phyloP scores from a whole-genome alignment of 352 stramenopile genomes.

The Phytopythium helicoides region DNA sequence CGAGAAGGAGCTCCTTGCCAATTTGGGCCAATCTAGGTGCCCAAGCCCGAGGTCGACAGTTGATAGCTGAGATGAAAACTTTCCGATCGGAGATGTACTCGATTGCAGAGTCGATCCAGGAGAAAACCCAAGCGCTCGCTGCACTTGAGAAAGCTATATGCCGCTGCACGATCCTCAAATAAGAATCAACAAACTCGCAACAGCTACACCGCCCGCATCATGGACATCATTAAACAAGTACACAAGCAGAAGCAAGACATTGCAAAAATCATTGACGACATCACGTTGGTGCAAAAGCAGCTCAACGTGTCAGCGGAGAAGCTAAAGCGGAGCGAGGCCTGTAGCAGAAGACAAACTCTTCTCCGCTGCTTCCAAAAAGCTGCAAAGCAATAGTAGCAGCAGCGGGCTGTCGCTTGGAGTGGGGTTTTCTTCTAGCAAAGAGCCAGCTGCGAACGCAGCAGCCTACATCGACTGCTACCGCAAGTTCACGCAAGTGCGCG shows the following conservation, averaged over 20 bases:
- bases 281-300: slow-evolving; percentile 74
- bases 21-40: slow-evolving; percentile 41
- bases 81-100: slow-evolving; percentile 65
- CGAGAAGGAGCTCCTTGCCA: slow-evolving; percentile 26
- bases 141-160: slow-evolving; percentile 58
- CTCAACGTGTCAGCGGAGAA: slow-evolving; percentile 75
- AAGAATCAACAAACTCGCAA: slow-evolving; percentile 40
- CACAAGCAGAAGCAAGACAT: slow-evolving; percentile 90
- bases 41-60: slow-evolving; percentile 51
- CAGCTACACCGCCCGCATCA: slow-evolving; percentile 87
- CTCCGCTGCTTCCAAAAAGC: slow-evolving; percentile 43
- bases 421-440: not conserved
- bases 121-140: slow-evolving; percentile 60
- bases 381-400: slow-evolving; percentile 18
- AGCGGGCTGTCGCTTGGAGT: not conserved
- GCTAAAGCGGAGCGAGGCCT: slow-evolving; percentile 79
- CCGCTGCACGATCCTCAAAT: slow-evolving; percentile 35
- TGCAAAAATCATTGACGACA: slow-evolving; percentile 75
- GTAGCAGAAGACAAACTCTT: slow-evolving; percentile 86
- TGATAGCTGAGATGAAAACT: slow-evolving; percentile 66
- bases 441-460: not conserved
- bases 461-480: slow-evolving; percentile 83
- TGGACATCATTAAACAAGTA: slow-evolving; percentile 90
- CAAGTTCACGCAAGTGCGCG: slow-evolving; percentile 76
- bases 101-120: slow-evolving; percentile 58